Evolutionary conservation across 148 eudicot species (phyloP).

Genomic region (Rhododendron griersonianum): DNA sequence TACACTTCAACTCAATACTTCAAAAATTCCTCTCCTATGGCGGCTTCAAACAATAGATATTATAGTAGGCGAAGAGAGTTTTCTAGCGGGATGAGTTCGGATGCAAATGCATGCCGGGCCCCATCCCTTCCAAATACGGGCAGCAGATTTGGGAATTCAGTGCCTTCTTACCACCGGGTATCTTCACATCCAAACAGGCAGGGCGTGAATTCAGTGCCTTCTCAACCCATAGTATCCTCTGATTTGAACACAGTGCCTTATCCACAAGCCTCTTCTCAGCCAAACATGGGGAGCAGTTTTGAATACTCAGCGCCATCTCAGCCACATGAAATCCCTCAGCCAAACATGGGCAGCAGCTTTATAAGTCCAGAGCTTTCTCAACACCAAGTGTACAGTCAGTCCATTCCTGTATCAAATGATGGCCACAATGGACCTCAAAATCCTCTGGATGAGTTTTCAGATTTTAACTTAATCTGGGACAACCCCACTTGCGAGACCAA

Average conservation of each 20-base stretch:
- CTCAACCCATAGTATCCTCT: background rate
- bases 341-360: slow-evolving; percentile 12
- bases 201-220: background rate
- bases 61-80: background rate
- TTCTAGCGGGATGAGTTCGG: background rate
- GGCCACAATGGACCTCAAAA: slow-evolving; percentile 24
- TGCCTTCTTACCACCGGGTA: background rate
- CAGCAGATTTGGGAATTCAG: background rate
- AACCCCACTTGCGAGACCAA: slow-evolving; percentile 13
- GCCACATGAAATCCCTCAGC: slow-evolving; percentile 9
- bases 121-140: slow-evolving; percentile 1
- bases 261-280: slow-evolving; percentile 14
- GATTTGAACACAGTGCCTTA: background rate
- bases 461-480: slow-evolving; percentile 13
- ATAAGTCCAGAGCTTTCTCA: slow-evolving; percentile 16
- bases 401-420: slow-evolving; percentile 16
- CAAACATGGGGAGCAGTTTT: slow-evolving; percentile 4
- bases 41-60: background rate
- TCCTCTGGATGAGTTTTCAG: slow-evolving; percentile 11
- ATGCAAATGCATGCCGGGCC: background rate
- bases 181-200: slow-evolving; percentile 14
- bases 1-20: slow-evolving; percentile 5
- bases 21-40: background rate
- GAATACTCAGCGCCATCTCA: background rate
- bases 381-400: slow-evolving; percentile 25